A percentile compares a stretch with the other conserved stretches of the same genome.
These are phyloP conservation scores for Amphibolis antarctica DNA, from an alignment of 106 monocot genomes.

Conservation along the genomic window DNA sequence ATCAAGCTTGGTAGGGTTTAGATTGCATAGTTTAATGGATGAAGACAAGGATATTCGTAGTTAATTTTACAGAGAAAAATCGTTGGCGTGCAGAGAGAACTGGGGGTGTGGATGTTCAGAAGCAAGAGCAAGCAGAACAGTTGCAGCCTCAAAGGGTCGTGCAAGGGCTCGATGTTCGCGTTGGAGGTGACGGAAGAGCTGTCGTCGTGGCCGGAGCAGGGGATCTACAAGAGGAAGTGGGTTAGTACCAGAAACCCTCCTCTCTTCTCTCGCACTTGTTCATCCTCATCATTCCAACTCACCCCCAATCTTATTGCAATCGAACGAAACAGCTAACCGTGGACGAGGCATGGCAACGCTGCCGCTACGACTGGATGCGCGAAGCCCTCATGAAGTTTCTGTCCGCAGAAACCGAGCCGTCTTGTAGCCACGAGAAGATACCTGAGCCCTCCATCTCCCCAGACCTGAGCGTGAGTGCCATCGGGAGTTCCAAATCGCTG, in stretches of 20 bases:
- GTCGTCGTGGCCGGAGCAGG: constrained; percentile 61
- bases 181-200: constrained; percentile 60
- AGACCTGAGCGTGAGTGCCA: too few species aligned
- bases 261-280: too few species aligned
- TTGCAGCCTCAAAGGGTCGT: constrained; percentile 31
- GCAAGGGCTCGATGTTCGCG: constrained; percentile 62
- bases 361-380: constrained; percentile 79
- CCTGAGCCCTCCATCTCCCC: too few species aligned
- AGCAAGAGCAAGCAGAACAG: constrained; percentile 60
- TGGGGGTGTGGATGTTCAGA: constrained; percentile 62
- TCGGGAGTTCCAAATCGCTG: too few species aligned
- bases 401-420: neutral
- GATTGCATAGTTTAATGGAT: too few species aligned
- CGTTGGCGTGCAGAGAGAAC: constrained; percentile 28
- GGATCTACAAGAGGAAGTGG: constrained; percentile 47
- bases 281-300: neutral
- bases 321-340: constrained; percentile 32
- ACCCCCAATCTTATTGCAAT: neutral
- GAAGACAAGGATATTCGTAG: too few species aligned
- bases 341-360: constrained; percentile 38
- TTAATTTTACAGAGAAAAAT: too few species aligned
- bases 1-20: too few species aligned
- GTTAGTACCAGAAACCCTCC: constrained; percentile 11
- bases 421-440: neutral
- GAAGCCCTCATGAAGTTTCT: constrained; percentile 37